Conservation (phyloP, 257 asterid species). For the Nicotiana sylvestris region DNA sequence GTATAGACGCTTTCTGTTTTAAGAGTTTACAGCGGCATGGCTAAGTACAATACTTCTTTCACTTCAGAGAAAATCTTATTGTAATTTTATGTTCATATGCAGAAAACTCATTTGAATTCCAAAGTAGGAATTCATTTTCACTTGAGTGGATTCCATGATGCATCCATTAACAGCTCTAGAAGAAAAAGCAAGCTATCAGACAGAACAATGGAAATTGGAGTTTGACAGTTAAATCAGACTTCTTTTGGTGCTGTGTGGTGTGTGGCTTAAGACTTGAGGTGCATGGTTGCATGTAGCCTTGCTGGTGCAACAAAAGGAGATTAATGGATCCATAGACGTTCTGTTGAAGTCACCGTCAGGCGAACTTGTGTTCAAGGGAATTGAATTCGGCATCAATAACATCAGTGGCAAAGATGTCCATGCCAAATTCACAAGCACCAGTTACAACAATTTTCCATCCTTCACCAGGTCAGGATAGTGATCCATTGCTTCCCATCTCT, state of each 20-base stretch:
- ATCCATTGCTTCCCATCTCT: background rate
- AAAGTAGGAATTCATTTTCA: background rate
- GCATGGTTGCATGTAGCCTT: background rate
- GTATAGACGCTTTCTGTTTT: background rate
- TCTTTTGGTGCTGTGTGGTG: background rate
- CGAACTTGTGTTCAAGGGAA: background rate
- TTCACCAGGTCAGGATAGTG: background rate
- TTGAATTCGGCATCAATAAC: background rate
- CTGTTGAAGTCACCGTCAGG: background rate
- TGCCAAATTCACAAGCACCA: background rate
- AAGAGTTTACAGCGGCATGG: background rate
- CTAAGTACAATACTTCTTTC: background rate
- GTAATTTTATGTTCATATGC: background rate
- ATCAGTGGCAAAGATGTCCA: background rate
- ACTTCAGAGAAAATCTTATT: background rate
- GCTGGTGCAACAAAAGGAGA: conserved; percentile 7
- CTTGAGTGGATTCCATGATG: conserved; percentile 2
- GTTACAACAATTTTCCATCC: background rate
- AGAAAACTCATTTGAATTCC: background rate
- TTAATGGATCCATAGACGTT: background rate
- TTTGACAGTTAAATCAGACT: background rate
- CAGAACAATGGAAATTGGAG: background rate
- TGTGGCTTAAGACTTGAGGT: background rate
- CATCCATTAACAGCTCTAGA: background rate
- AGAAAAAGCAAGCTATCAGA: background rate